These are phyloP conservation scores for Pichia rugopelliculosa DNA, from an alignment of 805 yeast species.

Conservation along the genomic window DNA sequence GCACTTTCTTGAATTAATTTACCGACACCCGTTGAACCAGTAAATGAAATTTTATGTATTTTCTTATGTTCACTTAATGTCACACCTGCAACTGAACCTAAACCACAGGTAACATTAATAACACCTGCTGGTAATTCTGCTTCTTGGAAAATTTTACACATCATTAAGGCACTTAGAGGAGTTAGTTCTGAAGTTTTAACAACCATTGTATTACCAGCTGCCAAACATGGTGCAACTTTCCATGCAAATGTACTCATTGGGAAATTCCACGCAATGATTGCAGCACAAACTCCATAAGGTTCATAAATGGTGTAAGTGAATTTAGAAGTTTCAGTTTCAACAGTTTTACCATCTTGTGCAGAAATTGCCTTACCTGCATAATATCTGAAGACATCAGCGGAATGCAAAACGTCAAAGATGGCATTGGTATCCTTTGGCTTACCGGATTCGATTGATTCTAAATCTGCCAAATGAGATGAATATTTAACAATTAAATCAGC, in stretches of 20 bases:
- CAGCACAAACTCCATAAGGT: constrained; percentile 66
- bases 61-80: constrained; percentile 50
- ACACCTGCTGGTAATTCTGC: constrained; percentile 64
- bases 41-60: constrained; percentile 58
- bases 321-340: constrained; percentile 51
- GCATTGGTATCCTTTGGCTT: constrained; percentile 49
- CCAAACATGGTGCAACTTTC: constrained; percentile 64
- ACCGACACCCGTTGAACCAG: constrained; percentile 69
- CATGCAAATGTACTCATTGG: constrained; percentile 62
- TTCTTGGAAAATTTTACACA: constrained; percentile 45
- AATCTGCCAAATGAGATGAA: constrained; percentile 42
- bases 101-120: constrained; percentile 54
- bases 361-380: constrained; percentile 75
- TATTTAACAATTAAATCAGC: constrained; percentile 44
- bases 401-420: constrained; percentile 50
- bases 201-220: constrained; percentile 58
- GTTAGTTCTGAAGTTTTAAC: constrained; percentile 61
- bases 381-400: constrained; percentile 50
- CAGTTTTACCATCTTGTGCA: constrained; percentile 49
- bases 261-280: constrained; percentile 68
- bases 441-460: constrained; percentile 56
- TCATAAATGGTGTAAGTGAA: constrained; percentile 57
- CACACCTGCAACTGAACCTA: constrained; percentile 54
- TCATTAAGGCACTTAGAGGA: constrained; percentile 55
- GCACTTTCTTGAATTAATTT: constrained; percentile 74